A percentile compares a stretch with the other conserved stretches of the same genome.
Conservation (phyloP, 75 land plant genomes). For the Selaginella moellendorffii region DNA sequence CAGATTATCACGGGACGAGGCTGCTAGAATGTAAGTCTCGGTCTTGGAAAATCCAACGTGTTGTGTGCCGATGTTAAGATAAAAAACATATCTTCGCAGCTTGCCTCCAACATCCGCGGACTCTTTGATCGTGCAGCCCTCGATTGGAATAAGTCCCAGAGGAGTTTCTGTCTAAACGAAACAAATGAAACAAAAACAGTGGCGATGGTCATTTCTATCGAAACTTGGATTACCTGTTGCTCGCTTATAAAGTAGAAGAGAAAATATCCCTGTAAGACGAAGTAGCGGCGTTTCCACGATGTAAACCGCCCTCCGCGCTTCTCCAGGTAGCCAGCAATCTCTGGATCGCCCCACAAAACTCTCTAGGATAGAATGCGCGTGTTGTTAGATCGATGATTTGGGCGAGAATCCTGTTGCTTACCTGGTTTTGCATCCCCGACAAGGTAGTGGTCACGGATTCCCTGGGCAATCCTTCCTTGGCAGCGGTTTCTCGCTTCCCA, state of each 20-base stretch:
- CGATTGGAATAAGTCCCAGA: not conserved
- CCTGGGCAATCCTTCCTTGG: too few species aligned
- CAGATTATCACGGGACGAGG: not conserved
- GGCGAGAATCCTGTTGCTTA: too few species aligned
- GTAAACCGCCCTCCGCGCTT: slow-evolving; percentile 18
- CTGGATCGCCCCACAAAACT: slow-evolving; percentile 20
- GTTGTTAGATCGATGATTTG: not conserved
- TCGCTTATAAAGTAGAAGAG: slow-evolving; percentile 18
- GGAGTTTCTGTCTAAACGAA: not conserved
- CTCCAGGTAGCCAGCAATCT: slow-evolving; percentile 19
- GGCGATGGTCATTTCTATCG: too few species aligned
- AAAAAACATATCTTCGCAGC: not conserved
- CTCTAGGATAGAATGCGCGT: slow-evolving; percentile 8
- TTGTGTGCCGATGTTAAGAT: not conserved
- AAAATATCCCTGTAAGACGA: slow-evolving; percentile 18
- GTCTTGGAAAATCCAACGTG: not conserved
- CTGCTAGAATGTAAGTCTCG: not conserved
- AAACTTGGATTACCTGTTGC: slow-evolving; percentile 14
- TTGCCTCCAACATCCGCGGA: not conserved
- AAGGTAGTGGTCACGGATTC: not conserved
- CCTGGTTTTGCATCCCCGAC: not conserved
- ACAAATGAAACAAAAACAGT: not conserved
- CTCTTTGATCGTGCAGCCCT: not conserved
- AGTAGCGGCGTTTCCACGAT: slow-evolving; percentile 21
- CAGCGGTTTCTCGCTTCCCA: too few species aligned